Evolutionary conservation across 23 red algal species (phyloP).

Genomic region (Gracilaria domingensis): DNA sequence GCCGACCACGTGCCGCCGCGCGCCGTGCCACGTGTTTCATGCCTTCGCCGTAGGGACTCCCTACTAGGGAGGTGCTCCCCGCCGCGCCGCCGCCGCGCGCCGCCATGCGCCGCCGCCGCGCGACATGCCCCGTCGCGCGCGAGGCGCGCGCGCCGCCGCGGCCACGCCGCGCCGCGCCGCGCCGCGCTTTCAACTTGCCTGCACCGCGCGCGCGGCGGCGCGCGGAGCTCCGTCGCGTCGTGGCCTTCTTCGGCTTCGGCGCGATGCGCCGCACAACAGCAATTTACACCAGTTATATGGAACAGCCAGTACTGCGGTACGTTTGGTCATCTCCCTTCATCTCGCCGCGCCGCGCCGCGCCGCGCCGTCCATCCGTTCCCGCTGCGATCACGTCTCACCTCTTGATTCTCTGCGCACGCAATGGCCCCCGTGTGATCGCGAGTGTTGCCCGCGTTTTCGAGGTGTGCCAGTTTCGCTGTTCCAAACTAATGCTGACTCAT

Average conservation of each 20-base stretch:
- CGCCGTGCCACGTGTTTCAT: constrained; percentile 10
- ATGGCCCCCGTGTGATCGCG: background rate
- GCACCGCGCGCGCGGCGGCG: too few relatives aligned
- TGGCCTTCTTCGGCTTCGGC: too few relatives aligned
- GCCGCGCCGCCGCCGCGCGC: too few relatives aligned
- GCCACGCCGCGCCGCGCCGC: too few relatives aligned
- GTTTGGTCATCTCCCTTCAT: background rate
- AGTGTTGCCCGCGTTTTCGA: background rate
- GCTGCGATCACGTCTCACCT: too few relatives aligned
- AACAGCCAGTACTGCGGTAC: background rate
- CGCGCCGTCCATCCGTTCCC: background rate
- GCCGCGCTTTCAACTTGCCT: too few relatives aligned
- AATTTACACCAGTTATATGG: background rate
- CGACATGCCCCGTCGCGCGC: too few relatives aligned
- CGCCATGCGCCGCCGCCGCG: too few relatives aligned
- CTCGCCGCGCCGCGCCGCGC: background rate
- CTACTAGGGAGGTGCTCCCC: too few relatives aligned
- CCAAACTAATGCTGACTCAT: background rate
- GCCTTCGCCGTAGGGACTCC: background rate
- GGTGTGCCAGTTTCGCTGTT: background rate
- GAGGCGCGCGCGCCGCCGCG: too few relatives aligned
- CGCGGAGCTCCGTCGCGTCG: too few relatives aligned
- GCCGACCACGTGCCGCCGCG: background rate
- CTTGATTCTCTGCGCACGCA: background rate
- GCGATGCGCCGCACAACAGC: background rate